These are phyloP conservation scores for Puccinia polysora DNA, from an alignment of 1,284 basidiomycete genomes.

Conservation along the genomic window DNA sequence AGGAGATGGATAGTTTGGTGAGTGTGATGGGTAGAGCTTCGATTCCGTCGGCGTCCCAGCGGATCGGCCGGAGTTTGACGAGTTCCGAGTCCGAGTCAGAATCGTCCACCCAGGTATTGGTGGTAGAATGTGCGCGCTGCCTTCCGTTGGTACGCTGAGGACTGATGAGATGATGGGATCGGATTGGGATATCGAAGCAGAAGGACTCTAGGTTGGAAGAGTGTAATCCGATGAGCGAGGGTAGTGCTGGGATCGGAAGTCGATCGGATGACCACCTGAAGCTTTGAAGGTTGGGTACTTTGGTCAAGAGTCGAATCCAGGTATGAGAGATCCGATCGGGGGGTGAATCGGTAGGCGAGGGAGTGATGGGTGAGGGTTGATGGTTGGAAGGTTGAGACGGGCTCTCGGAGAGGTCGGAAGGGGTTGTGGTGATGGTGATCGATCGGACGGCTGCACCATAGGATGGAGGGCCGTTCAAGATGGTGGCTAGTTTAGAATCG, in stretches of 20 bases:
- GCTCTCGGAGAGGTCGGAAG: background rate
- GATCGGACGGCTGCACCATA: slow-evolving; percentile 2
- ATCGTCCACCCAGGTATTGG: slow-evolving; percentile 6
- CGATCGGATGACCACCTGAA: slow-evolving; percentile 9
- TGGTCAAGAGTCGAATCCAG: background rate
- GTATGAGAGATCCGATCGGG: background rate
- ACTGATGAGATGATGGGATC: background rate
- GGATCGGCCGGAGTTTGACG: background rate
- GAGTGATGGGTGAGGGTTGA: background rate
- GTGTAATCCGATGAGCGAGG: background rate
- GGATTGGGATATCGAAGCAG: slow-evolving; percentile 1
- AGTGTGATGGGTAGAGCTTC: slow-evolving; percentile 12
- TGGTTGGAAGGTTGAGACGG: background rate
- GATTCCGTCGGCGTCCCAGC: slow-evolving; percentile 29
- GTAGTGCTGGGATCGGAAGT: background rate
- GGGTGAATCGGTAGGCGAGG: background rate
- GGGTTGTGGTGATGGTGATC: background rate
- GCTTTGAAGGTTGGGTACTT: slow-evolving; percentile 22
- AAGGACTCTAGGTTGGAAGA: slow-evolving; percentile 18
- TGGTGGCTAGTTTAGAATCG: background rate
- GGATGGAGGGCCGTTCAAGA: background rate
- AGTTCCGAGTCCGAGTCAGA: slow-evolving; percentile 13
- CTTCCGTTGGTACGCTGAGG: background rate
- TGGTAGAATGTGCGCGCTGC: slow-evolving; percentile 6
- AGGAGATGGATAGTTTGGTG: slow-evolving; percentile 18